phyloP scores from a whole-genome alignment of 129 eudicot genomes.

The Centaurea solstitialis region DNA sequence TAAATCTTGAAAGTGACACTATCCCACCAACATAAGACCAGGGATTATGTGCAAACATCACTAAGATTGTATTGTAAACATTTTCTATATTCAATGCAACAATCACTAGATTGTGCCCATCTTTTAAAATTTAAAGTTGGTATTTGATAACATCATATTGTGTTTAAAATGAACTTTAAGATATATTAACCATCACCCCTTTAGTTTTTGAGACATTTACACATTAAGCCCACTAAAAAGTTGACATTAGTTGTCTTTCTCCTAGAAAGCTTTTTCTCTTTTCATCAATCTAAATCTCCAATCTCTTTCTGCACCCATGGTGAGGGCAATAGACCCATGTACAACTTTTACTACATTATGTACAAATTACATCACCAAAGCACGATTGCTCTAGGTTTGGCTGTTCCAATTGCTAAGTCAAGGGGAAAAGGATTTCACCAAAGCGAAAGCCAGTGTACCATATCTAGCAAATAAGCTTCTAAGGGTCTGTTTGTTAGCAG shows the following conservation, averaged over 20 bases:
- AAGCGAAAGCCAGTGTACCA: not conserved
- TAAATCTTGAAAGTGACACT: constrained; percentile 20
- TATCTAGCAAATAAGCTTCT: not conserved
- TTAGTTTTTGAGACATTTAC: not conserved
- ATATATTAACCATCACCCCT: not conserved
- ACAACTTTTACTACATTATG: not conserved
- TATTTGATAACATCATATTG: not conserved
- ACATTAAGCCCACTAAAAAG: constrained; percentile 6
- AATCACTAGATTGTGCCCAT: constrained; percentile 20
- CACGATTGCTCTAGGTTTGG: not conserved
- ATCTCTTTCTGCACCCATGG: not conserved
- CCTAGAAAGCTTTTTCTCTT: constrained; percentile 13
- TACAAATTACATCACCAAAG: constrained; percentile 6
- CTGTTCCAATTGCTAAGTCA: no score
- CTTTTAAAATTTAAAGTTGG: constrained; percentile 1
- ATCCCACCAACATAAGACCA: constrained; percentile 33
- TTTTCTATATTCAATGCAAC: constrained; percentile 17
- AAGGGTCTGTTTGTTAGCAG: no score
- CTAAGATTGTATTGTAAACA: constrained; percentile 23
- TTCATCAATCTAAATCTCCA: constrained; percentile 11
- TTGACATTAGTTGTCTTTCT: not conserved
- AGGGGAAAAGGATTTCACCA: no score
- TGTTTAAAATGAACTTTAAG: not conserved
- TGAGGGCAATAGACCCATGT: not conserved
- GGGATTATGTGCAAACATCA: constrained; percentile 37